Conservation (phyloP, 164 flowering plant species). For the Vitis rupestris region DNA sequence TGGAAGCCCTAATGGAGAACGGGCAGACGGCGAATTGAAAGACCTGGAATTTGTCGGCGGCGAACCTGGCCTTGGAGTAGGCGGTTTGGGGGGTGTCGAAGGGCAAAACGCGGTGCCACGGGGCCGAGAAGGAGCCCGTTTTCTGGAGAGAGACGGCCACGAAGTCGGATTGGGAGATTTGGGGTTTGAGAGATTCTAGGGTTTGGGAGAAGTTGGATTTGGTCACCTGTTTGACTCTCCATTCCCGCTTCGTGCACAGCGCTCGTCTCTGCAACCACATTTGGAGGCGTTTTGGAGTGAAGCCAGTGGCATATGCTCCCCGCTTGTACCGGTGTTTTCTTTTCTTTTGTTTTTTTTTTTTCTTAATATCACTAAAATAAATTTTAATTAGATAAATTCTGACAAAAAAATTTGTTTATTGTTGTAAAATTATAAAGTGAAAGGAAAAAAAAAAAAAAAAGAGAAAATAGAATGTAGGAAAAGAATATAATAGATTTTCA, state of each 20-base stretch:
- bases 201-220: conserved; percentile 58
- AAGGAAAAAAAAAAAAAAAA: no score
- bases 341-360: no score
- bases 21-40: conserved; percentile 87
- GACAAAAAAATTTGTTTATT: no score
- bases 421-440: no score
- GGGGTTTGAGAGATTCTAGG: conserved; percentile 39
- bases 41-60: conserved; percentile 69
- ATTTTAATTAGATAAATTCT: no score
- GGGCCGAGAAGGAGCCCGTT: conserved; percentile 57
- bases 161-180: conserved; percentile 53
- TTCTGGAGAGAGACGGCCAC: conserved; percentile 59
- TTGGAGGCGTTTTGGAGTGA: neutral
- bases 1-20: conserved; percentile 46
- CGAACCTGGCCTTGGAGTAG: conserved; percentile 60
- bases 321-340: no score
- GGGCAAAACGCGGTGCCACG: conserved; percentile 61
- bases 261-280: conserved; percentile 13
- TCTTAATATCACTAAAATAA: no score
- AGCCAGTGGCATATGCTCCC: neutral
- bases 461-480: no score
- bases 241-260: conserved; percentile 12
- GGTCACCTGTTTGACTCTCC: conserved; percentile 62
- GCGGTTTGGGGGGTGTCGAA: conserved; percentile 66
- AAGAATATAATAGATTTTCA: no score